phyloP scores from a whole-genome alignment of 2,329 filamentous ascomycete genomes.

The Colletotrichum zoysiae region DNA sequence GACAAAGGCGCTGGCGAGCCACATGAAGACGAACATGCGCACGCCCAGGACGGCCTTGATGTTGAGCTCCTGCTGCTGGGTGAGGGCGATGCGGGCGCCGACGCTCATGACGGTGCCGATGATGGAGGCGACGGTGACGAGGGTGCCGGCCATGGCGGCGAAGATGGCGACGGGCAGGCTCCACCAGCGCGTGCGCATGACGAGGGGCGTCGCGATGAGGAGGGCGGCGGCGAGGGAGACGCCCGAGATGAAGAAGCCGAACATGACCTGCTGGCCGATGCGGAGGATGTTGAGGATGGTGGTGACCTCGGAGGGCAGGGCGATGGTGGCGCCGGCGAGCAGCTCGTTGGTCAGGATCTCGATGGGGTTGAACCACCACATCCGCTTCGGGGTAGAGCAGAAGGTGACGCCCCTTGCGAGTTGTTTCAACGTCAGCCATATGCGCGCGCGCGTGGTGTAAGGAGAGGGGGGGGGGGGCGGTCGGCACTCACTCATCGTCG shows the following conservation, averaged over 20 bases:
- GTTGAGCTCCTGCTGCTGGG: constrained; percentile 78
- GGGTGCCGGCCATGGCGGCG: constrained; percentile 74
- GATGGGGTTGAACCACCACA: constrained; percentile 95
- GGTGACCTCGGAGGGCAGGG: constrained; percentile 79
- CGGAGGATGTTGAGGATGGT: constrained; percentile 80
- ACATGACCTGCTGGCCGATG: constrained; percentile 87
- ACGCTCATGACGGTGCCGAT: constrained; percentile 88
- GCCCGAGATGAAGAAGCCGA: constrained; percentile 83
- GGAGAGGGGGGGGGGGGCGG: neutral
- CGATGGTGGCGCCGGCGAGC: constrained; percentile 84
- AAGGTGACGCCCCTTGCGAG: constrained; percentile 74
- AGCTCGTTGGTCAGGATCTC: constrained; percentile 84
- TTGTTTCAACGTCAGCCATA: constrained; percentile 58
- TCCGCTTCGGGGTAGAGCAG: constrained; percentile 76
- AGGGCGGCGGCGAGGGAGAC: constrained; percentile 78
- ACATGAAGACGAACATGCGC: constrained; percentile 90
- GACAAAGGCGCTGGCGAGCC: constrained; percentile 78
- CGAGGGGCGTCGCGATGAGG: constrained; percentile 74
- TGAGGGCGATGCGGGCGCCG: constrained; percentile 83
- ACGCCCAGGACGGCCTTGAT: constrained; percentile 77
- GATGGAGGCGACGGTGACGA: constrained; percentile 76
- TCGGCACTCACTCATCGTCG: constrained; percentile 64
- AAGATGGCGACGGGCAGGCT: constrained; percentile 77
- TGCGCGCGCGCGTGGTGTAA: constrained; percentile 63
- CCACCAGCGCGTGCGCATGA: constrained; percentile 66